Evolutionary conservation across 2,329 filamentous ascomycete species (phyloP).

Genomic region (Hypoxylon rubiginosum): DNA sequence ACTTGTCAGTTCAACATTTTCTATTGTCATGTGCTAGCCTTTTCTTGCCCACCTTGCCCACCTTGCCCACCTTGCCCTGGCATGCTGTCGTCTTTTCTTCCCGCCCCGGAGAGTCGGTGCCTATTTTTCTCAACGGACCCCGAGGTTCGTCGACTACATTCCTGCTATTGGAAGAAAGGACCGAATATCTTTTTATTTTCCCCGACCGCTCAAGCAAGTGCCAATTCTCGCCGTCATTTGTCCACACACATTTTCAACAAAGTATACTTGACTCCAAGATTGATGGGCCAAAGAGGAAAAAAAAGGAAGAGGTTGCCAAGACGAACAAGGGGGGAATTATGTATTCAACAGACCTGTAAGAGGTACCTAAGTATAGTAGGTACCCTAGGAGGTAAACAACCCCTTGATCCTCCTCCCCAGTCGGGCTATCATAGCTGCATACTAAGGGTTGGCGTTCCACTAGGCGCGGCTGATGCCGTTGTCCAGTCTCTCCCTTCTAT

Average conservation of each 20-base stretch:
- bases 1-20: slow-evolving; percentile 22
- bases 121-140: slow-evolving; percentile 8
- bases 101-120: neutral
- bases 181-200: slow-evolving; percentile 25
- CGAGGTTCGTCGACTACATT: slow-evolving; percentile 29
- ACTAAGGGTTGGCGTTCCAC: slow-evolving; percentile 41
- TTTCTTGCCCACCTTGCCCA: slow-evolving; percentile 11
- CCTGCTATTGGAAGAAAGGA: slow-evolving; percentile 30
- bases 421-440: slow-evolving; percentile 17
- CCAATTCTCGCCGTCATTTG: slow-evolving; percentile 11
- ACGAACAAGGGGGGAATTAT: slow-evolving; percentile 15
- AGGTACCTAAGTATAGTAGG: slow-evolving; percentile 14
- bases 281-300: slow-evolving; percentile 19
- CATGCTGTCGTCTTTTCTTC: slow-evolving; percentile 31
- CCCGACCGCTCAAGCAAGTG: slow-evolving; percentile 5
- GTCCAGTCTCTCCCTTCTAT: slow-evolving; percentile 37
- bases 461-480: slow-evolving; percentile 43
- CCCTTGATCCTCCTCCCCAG: slow-evolving; percentile 23
- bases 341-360: slow-evolving; percentile 11
- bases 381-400: slow-evolving; percentile 1
- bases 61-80: slow-evolving; percentile 8
- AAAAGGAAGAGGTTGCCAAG: slow-evolving; percentile 26
- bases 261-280: slow-evolving; percentile 9
- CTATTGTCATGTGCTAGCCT: slow-evolving; percentile 23
- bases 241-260: slow-evolving; percentile 1